Base-by-base conservation (phyloP, 495 filamentous ascomycete genomes). In the Penicillium robsamsonii region DNA sequence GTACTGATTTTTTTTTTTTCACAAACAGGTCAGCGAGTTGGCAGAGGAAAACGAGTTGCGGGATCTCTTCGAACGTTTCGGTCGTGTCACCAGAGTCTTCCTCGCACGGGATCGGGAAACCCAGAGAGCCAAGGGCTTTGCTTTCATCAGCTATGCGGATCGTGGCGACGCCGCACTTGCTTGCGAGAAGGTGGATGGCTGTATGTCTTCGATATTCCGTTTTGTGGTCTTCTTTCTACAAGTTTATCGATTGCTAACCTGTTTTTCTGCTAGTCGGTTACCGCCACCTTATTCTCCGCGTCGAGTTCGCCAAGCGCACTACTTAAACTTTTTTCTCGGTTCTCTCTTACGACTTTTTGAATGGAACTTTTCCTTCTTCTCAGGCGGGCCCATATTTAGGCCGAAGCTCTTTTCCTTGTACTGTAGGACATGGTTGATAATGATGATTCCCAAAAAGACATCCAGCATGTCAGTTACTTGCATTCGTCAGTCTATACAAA, bases 121-220 rank as follows among this genome's bases (percentile, higher is more conserved):
- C 33, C 87, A 89, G 53, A 69, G 91, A 62, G 94, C 95, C 50
- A 98, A 98, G 83, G 94, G 94, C 43, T 98, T 97, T 67, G 94
- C 94, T 17, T 98, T 98, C 71, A 96, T 98, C 77, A 95, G 89
- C 71, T 98, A 92, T 73, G 86, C 85, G 47, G 94, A 97, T 60
- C 82, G 93, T 61, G 72, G 76, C 56, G 95, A n/a, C 75, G 94
- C 94, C 53, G 86, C 88, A 55, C 88, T 85, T 74, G 94, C 94
- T 8, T 96, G 92, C 75, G 87, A 89, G 76, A 97, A 96, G 80
- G 89, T 98, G 87, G 94, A 98, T 77, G 95, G 95, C 61, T 96
- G 85, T 88, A 79, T 70, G 85, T 81, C 58, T 58, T 54, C 24
- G 56, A 18, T 38, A 6, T 5, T 45, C 27, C 31, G 22, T 58